Percentiles rank a stretch among this genome's conserved stretches.
Conservation (phyloP, 805 yeast genomes). For the Wickerhamiella dianesei region DNA sequence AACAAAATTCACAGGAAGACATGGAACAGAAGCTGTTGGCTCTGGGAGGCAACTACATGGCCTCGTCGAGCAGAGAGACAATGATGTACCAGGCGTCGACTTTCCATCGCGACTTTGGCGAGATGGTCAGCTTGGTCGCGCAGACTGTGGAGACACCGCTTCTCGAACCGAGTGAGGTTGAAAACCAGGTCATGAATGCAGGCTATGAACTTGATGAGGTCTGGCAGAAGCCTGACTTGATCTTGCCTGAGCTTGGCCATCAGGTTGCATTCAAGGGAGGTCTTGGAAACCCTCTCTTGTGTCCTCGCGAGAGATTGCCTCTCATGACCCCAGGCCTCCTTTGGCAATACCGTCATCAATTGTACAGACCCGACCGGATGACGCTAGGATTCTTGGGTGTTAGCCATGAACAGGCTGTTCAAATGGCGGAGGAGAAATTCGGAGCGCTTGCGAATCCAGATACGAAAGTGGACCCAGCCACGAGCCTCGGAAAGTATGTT, state of each 20-base stretch:
- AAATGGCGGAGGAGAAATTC: conserved; percentile 46
- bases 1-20: conserved; percentile 35
- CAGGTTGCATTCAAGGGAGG: conserved; percentile 68
- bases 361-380: conserved; percentile 66
- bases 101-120: conserved; percentile 69
- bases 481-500: conserved; percentile 35
- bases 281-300: conserved; percentile 72
- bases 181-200: conserved; percentile 59
- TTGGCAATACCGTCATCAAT: conserved; percentile 44
- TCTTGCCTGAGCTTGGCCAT: conserved; percentile 83
- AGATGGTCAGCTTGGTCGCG: conserved; percentile 60
- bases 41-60: conserved; percentile 88
- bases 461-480: conserved; percentile 10
- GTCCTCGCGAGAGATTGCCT: conserved; percentile 58
- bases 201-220: conserved; percentile 74
- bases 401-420: conserved; percentile 51
- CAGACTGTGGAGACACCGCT: conserved; percentile 68
- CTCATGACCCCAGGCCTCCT: conserved; percentile 41
- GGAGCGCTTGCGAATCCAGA: conserved; percentile 40
- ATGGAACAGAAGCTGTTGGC: conserved; percentile 66
- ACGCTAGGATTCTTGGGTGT: conserved; percentile 86
- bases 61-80: conserved; percentile 83
- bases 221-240: conserved; percentile 66
- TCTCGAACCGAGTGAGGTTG: conserved; percentile 54
- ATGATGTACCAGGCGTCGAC: conserved; percentile 90